phyloP scores from a whole-genome alignment of 148 eudicot species.

The Euryodendron excelsum region DNA sequence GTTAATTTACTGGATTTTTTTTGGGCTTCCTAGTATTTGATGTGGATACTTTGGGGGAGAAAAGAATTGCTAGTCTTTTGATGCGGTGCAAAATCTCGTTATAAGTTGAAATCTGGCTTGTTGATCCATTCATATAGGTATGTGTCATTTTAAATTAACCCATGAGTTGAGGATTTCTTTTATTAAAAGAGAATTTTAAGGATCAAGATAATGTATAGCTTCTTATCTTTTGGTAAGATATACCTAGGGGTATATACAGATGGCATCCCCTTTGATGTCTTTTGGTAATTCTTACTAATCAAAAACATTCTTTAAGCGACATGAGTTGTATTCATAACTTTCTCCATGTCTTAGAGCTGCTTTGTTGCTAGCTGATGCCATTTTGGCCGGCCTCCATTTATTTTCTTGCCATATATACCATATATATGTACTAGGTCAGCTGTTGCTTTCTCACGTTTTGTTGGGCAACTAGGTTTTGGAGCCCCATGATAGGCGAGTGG shows the following conservation, averaged over 20 bases:
- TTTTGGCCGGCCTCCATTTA: background rate
- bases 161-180: background rate
- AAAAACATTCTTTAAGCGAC: background rate
- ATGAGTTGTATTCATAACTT: background rate
- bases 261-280: background rate
- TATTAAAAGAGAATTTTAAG: background rate
- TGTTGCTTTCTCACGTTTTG: background rate
- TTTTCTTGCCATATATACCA: background rate
- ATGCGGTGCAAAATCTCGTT: background rate
- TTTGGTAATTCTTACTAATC: background rate
- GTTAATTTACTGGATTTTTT: background rate
- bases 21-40: background rate
- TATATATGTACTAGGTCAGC: background rate
- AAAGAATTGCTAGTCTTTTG: background rate
- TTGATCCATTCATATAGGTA: background rate
- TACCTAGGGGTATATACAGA: background rate
- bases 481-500: slow-evolving; percentile 84
- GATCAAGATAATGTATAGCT: background rate
- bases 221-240: no score
- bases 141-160: background rate
- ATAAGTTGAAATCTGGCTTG: background rate
- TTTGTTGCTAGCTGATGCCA: background rate
- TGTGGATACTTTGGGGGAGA: background rate
- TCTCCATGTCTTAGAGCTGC: background rate
- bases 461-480: slow-evolving; percentile 61